Conservation (phyloP, 1,284 basidiomycete genomes). For the Testicularia cyperi region DNA sequence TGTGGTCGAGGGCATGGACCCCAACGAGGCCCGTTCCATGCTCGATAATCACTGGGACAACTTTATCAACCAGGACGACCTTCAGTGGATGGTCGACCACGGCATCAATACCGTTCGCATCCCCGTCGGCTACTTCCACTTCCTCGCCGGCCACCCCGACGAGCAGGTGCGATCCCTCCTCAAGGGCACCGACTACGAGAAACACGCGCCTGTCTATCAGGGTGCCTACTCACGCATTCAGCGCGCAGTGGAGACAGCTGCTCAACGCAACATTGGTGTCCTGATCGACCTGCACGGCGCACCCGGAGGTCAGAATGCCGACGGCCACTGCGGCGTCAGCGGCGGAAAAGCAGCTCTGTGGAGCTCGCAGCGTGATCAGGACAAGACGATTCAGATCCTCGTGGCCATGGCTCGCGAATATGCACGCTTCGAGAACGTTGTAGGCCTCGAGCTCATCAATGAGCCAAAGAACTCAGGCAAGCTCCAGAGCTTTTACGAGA, state of each 20-base stretch:
- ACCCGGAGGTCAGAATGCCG: slow-evolving; percentile 66
- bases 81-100: slow-evolving; percentile 69
- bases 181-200: slow-evolving; percentile 72
- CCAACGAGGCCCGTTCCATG: slow-evolving; percentile 65
- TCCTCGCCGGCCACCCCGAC: slow-evolving; percentile 75
- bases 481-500: slow-evolving; percentile 55
- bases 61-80: slow-evolving; percentile 58
- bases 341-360: slow-evolving; percentile 46
- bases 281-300: slow-evolving; percentile 70
- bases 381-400: slow-evolving; percentile 65
- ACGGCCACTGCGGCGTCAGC: slow-evolving; percentile 58
- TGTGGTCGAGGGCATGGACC: slow-evolving; percentile 68
- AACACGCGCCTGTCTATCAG: slow-evolving; percentile 67
- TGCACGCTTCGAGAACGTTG: slow-evolving; percentile 67
- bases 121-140: slow-evolving; percentile 72
- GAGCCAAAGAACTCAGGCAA: slow-evolving; percentile 69
- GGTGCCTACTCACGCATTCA: slow-evolving; percentile 75
- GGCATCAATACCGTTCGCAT: slow-evolving; percentile 82
- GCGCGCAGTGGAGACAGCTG: slow-evolving; percentile 70
- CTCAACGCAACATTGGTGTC: slow-evolving; percentile 72
- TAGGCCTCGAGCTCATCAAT: slow-evolving; percentile 81
- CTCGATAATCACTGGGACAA: slow-evolving; percentile 79
- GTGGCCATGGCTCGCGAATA: slow-evolving; percentile 63
- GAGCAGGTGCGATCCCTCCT: slow-evolving; percentile 65
- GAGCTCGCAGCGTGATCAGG: slow-evolving; percentile 59